Evolutionary conservation across 139 green algal species (phyloP).

Genomic region (Volvox reticuliferus): DNA sequence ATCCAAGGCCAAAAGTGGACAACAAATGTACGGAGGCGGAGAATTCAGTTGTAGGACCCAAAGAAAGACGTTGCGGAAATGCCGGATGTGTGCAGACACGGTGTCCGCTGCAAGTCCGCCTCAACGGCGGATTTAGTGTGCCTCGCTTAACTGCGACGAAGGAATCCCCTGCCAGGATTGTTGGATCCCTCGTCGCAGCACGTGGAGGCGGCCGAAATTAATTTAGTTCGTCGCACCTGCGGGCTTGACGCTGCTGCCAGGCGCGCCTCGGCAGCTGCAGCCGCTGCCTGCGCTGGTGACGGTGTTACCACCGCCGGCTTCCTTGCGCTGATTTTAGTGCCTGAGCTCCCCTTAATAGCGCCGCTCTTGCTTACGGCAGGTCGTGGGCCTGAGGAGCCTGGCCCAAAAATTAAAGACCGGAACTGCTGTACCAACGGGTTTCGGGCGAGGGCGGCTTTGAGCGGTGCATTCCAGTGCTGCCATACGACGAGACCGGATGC

Average conservation of each 20-base stretch:
- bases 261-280: conserved; percentile 22
- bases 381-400: background rate
- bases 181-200: too few species aligned
- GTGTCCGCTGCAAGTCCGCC: too few species aligned
- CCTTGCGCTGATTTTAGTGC: background rate
- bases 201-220: too few species aligned
- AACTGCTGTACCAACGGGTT: conserved; percentile 41
- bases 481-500: conserved; percentile 14
- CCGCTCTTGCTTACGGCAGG: background rate
- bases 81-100: too few species aligned
- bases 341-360: background rate
- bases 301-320: background rate
- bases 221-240: background rate
- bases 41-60: too few species aligned
- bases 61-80: too few species aligned
- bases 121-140: too few species aligned
- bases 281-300: background rate
- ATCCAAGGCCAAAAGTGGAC: too few species aligned
- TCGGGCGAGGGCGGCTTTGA: background rate
- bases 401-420: conserved; percentile 1
- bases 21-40: too few species aligned
- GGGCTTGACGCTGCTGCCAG: background rate
- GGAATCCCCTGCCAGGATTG: too few species aligned
- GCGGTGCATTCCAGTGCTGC: background rate
- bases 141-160: too few species aligned